Evolutionary conservation across 2,329 filamentous ascomycete species (phyloP).

Genomic region (Fusarium robinianum): DNA sequence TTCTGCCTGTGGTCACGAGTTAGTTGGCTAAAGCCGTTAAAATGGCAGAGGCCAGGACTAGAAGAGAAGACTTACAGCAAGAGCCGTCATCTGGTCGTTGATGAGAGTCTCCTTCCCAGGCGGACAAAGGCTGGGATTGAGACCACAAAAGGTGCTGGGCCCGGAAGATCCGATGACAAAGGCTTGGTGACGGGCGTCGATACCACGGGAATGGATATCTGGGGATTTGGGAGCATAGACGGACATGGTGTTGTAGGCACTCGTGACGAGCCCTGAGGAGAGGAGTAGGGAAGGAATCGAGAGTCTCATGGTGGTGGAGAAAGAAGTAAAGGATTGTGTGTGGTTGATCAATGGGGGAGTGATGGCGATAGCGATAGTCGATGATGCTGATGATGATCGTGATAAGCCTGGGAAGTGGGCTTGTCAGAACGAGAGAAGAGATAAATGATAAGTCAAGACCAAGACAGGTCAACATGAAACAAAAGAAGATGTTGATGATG

Average conservation of each 20-base stretch:
- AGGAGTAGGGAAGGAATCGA: slow-evolving; percentile 3
- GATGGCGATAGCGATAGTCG: background rate
- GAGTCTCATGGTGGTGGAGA: slow-evolving; percentile 25
- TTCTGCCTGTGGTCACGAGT: slow-evolving; percentile 43
- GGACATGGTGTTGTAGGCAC: slow-evolving; percentile 35
- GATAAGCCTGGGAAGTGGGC: no score
- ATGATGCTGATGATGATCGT: no score
- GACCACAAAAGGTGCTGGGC: slow-evolving; percentile 36
- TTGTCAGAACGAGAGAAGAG: no score
- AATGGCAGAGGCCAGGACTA: rapidly evolving
- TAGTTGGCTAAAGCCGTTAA: background rate
- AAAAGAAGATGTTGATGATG: no score
- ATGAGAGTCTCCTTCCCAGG: slow-evolving; percentile 36
- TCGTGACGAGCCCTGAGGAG: background rate
- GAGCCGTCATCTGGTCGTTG: slow-evolving; percentile 34
- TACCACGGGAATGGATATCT: slow-evolving; percentile 29
- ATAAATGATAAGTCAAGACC: no score
- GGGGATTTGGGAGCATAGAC: slow-evolving; percentile 31
- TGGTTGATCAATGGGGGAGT: background rate
- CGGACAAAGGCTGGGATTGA: slow-evolving; percentile 32
- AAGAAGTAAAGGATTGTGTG: no score
- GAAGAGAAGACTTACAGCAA: slow-evolving; percentile 27
- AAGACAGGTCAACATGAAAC: no score
- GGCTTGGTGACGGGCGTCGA: slow-evolving; percentile 35
- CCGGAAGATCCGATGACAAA: slow-evolving; percentile 37